phyloP scores from a whole-genome alignment of 805 yeast genomes.

The Metschnikowia drakensbergensis region DNA sequence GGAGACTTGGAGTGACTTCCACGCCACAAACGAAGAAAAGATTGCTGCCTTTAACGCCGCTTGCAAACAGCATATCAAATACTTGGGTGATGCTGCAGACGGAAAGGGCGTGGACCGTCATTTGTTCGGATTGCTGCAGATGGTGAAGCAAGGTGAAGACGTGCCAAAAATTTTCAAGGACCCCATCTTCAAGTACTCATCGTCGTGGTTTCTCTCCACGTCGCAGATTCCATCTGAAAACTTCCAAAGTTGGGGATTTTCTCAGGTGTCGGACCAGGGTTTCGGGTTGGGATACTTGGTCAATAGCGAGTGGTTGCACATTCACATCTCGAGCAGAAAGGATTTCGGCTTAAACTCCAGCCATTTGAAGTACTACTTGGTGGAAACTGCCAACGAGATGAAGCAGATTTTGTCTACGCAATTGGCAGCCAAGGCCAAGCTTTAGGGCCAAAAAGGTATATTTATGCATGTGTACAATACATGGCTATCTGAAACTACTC shows the following conservation, averaged over 20 bases:
- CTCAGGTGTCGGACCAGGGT: conserved; percentile 92
- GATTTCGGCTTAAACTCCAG: conserved; percentile 55
- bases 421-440: conserved; percentile 37
- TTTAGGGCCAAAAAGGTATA: conserved; percentile 16
- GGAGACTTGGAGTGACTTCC: conserved; percentile 62
- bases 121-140: conserved; percentile 79
- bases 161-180: conserved; percentile 70
- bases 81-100: conserved; percentile 70
- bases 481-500: too few species aligned
- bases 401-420: conserved; percentile 53
- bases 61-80: conserved; percentile 65
- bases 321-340: conserved; percentile 76
- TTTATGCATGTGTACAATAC: neutral
- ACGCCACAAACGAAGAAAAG: conserved; percentile 51
- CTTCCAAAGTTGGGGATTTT: conserved; percentile 93
- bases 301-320: conserved; percentile 77
- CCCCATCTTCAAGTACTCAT: conserved; percentile 70
- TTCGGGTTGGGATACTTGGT: conserved; percentile 93
- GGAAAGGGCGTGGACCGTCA: conserved; percentile 95
- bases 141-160: conserved; percentile 54
- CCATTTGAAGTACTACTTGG: conserved; percentile 61
- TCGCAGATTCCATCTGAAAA: conserved; percentile 79
- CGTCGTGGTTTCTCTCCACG: conserved; percentile 82
- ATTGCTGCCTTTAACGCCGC: conserved; percentile 69
- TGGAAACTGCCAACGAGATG: conserved; percentile 78